Evolutionary conservation across 352 stramenopile genomes (phyloP), one percentile per base, ranked within the genome.

Genomic region (Phytophthora ohioensis): DNA sequence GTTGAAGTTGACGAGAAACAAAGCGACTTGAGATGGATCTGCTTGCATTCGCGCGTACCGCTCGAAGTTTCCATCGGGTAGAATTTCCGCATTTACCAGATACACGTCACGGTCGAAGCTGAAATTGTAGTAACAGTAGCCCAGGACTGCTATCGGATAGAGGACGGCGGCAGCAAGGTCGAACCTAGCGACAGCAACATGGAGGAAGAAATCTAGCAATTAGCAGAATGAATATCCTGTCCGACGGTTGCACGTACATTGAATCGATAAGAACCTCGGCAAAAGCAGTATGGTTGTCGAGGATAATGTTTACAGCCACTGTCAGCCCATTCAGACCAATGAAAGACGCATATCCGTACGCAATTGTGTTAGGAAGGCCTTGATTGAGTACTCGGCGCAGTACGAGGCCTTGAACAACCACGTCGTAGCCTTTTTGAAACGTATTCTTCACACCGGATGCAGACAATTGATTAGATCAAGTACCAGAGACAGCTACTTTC

Each of bases 191-290:
- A 2, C 3, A 30, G 43, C 3, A 10, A 35, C 32, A 47, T 13
- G 4, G 27, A 13, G 4, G 60, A 46, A 27, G 11, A 58, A 47
- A 38, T 17, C 5, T 52, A 15, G 2, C 21, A 31, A 34, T 6
- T 49, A 31, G 17, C 43, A 31, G 43, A 11, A 39, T 39, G 2
- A 12, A 7, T 2, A 12, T 11, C 35, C 35, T 39, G 3, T 39
- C 35, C 11, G 35, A 11, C 35, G 35, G 11, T 39, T n/a, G 9
- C 43, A 65, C 65, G 41, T 73, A 73, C 36, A 67, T 34, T 0
- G 64, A 80, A 64, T 82, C 75, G 6, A 80, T 64, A 7, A 82
- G 56, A n/a, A 82, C 60, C 56, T 82, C 71, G 8, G 41, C 36
- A 48, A 82, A 78, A 0, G 67, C 67, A 1, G 75, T 73, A 15